A percentile compares a stretch with the other conserved stretches of the same genome.
Evolutionary conservation across 2,329 filamentous ascomycete species (phyloP).

Genomic region (Diaporthe sp.): DNA sequence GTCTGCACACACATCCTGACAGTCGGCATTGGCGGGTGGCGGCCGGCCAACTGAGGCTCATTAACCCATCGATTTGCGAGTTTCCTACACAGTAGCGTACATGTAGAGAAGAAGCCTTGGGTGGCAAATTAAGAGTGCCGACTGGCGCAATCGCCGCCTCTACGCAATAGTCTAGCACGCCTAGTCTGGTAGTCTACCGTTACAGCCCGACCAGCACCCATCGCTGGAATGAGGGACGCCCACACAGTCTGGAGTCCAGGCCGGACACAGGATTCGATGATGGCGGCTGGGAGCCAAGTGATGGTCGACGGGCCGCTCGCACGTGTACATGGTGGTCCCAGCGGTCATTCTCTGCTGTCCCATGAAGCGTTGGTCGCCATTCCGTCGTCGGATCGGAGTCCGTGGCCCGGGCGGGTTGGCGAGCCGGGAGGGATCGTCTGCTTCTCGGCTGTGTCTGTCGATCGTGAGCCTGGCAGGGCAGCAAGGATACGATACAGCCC

Average conservation of each 20-base stretch:
- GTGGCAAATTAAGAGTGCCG: conserved; percentile 31
- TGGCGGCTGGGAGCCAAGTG: conserved; percentile 14
- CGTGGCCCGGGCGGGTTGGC: conserved; percentile 20
- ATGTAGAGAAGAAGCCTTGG: neutral
- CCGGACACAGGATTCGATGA: neutral
- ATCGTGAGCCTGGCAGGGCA: conserved; percentile 30
- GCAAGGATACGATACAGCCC: conserved; percentile 8
- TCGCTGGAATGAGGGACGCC: neutral
- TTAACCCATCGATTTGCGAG: neutral
- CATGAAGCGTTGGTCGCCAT: neutral
- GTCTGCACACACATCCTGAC: neutral
- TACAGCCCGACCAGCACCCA: conserved; percentile 3
- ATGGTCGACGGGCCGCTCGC: conserved; percentile 18
- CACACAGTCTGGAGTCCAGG: neutral
- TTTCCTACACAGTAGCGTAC: neutral
- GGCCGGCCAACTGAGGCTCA: neutral
- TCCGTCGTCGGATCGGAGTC: conserved; percentile 15
- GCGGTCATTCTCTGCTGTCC: neutral
- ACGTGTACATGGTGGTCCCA: conserved; percentile 9
- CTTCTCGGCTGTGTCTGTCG: conserved; percentile 26
- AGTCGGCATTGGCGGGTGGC: neutral
- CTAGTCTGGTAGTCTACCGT: neutral
- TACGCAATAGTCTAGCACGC: neutral
- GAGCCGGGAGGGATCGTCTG: conserved; percentile 35
- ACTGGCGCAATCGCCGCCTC: neutral